A percentile compares a stretch with the other conserved stretches of the same genome.
Conservation (phyloP, 2,329 filamentous ascomycete species). For the Tolypocladium tundrense region DNA sequence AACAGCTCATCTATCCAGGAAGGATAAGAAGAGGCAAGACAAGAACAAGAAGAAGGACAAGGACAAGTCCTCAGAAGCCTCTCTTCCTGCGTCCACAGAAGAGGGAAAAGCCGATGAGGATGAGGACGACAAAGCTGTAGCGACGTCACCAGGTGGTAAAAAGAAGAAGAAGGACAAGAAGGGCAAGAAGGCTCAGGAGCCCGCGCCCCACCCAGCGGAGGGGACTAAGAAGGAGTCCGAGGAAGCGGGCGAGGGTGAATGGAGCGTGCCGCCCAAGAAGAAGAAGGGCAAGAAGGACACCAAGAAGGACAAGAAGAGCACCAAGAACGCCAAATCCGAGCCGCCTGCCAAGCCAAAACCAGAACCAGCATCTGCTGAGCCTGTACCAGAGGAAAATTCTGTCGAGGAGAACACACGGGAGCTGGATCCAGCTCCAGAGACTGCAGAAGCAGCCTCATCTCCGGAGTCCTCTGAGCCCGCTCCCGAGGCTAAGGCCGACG, state of each 20-base stretch:
- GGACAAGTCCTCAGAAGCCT: conserved; percentile 2
- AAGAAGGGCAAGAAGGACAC: conserved; percentile 14
- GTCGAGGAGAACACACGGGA: neutral
- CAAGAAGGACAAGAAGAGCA: conserved; percentile 11
- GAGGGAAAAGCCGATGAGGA: conserved; percentile 10
- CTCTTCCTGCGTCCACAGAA: neutral
- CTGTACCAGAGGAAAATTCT: neutral
- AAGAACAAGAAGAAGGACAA: conserved; percentile 10
- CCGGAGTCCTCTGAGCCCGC: neutral
- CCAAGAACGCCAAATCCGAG: conserved; percentile 5
- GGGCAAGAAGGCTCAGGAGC: conserved; percentile 11
- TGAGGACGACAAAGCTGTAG: conserved; percentile 3
- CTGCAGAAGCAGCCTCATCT: neutral
- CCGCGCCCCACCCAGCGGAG: conserved; percentile 3
- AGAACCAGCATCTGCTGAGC: neutral
- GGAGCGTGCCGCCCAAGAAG: conserved; percentile 5
- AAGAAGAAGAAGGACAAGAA: conserved; percentile 10
- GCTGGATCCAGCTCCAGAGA: neutral
- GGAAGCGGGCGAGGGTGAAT: conserved; percentile 6
- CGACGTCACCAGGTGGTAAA: conserved; percentile 10
- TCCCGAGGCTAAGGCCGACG: neutral
- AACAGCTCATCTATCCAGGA: conserved; percentile 2
- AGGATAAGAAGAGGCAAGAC: conserved; percentile 10
- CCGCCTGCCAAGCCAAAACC: neutral
- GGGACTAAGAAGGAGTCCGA: conserved; percentile 8